Evolutionary conservation across 1,139 yeast species (phyloP), one percentile per base, ranked within the genome.

Genomic region (Candida tunisiensis): DNA sequence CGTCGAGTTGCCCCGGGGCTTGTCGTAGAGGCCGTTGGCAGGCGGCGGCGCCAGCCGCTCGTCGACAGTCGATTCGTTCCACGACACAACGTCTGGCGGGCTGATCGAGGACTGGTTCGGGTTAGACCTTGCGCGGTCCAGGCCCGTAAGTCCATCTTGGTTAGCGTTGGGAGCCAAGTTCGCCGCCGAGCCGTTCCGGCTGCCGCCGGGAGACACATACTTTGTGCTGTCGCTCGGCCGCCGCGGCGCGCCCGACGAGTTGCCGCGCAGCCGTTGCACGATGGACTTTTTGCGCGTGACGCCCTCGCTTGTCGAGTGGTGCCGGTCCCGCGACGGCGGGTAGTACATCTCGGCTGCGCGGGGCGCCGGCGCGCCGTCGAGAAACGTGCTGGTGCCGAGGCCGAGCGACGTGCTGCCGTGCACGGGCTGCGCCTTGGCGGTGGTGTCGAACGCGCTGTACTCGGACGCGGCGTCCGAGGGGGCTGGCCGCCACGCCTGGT

Each of bases 361-460:
- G 16, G 93, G 74, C 3, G 95, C 98, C 11, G 96, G 96, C 0
- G 96, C 91, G 20, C 98, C 98, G 49, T 88, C 96, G 38, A 88
- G 51, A 48, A 88, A 88, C 0, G 98, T 88, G 2, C 93, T 40
- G 2, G 91, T 69, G 3, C 98, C 98, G 28, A 88, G 62, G 1
- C 98, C 98, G 31, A 75, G 65, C 1, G 95, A 78, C 3, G 75
- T 62, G 26, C 69, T 68, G 11, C 96, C 98, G 49, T 85, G 94
- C 11, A 85, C 68, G 16, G 79, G 80, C 25, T 62, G 64, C 8
- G 80, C 67, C 46, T 72, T 75, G 23, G 56, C 55, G 29, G 68
- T 66, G 3, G 92, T 65, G 49, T 85, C 93, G 41, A 83, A 74
- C 19, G 41, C 33, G 10, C 31, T 29, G 29, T 31, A 30, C 16